Evolutionary conservation across 495 filamentous ascomycete species (phyloP).

Genomic region (Hyaloscypha hepaticicola): DNA sequence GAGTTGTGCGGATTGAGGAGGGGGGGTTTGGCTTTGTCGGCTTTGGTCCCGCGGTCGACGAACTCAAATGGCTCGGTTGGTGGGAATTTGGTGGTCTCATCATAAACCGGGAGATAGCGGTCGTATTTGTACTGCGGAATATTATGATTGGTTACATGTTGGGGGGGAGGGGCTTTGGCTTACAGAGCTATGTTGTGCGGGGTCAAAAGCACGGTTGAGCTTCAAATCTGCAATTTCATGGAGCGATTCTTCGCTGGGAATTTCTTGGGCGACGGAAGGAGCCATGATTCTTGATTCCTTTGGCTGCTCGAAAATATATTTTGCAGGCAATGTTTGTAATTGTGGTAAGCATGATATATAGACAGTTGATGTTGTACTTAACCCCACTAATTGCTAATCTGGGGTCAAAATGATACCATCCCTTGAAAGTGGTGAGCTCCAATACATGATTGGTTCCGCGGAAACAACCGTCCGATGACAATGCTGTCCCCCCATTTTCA

Average conservation of each 20-base stretch:
- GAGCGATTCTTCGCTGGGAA: neutral
- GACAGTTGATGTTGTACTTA: neutral
- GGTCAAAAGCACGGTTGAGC: slow-evolving; percentile 12
- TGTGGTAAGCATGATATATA: neutral
- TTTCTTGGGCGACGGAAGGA: slow-evolving; percentile 16
- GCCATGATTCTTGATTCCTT: neutral
- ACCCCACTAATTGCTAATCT: neutral
- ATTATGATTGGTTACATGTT: neutral
- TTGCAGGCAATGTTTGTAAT: neutral
- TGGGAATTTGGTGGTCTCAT: slow-evolving; percentile 56
- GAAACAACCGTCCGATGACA: neutral
- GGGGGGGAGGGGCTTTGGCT: neutral
- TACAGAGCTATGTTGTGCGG: neutral
- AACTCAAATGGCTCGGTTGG: slow-evolving; percentile 68
- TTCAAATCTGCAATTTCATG: slow-evolving; percentile 3
- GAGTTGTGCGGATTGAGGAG: slow-evolving; percentile 55
- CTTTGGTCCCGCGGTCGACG: slow-evolving; percentile 66
- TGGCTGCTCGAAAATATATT: neutral
- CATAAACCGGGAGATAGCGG: slow-evolving; percentile 63
- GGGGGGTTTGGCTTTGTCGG: slow-evolving; percentile 63
- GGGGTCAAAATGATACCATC: neutral
- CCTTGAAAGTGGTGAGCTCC: neutral
- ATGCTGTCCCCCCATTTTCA: neutral
- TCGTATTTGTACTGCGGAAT: slow-evolving; percentile 53
- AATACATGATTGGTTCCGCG: neutral